phyloP scores from a whole-genome alignment of 2,329 filamentous ascomycete genomes.

The Elsinoe arachidis region DNA sequence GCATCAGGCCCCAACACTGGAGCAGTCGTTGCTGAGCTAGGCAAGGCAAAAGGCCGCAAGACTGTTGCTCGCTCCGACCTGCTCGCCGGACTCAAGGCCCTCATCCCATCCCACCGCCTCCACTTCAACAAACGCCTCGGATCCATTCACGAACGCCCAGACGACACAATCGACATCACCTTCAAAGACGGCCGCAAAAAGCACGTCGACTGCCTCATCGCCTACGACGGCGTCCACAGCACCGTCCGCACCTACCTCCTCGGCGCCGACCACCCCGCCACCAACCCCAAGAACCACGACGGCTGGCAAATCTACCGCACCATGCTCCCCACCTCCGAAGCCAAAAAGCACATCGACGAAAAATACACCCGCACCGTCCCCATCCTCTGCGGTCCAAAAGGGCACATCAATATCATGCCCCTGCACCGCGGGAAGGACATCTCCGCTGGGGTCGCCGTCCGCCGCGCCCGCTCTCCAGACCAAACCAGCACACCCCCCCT shows the following conservation, averaged over 20 bases:
- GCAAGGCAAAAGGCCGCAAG: slow-evolving; percentile 27
- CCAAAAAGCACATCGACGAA: slow-evolving; percentile 23
- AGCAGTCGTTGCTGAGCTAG: slow-evolving; percentile 33
- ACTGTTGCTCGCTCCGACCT: slow-evolving; percentile 41
- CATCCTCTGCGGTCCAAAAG: slow-evolving; percentile 25
- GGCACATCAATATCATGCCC: slow-evolving; percentile 27
- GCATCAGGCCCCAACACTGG: slow-evolving; percentile 30
- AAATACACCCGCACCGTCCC: slow-evolving; percentile 25
- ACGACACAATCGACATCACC: slow-evolving; percentile 26
- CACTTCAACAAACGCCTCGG: slow-evolving; percentile 38
- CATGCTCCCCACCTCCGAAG: slow-evolving; percentile 24
- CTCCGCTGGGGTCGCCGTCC: slow-evolving; percentile 23
- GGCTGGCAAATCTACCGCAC: slow-evolving; percentile 27
- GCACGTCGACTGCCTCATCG: slow-evolving; percentile 42
- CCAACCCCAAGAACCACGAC: slow-evolving; percentile 25
- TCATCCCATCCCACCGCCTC: slow-evolving; percentile 36
- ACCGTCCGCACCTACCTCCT: slow-evolving; percentile 38
- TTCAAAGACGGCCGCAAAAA: slow-evolving; percentile 43
- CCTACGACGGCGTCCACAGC: slow-evolving; percentile 47
- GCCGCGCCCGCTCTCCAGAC: slow-evolving; percentile 20
- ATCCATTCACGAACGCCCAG: slow-evolving; percentile 27
- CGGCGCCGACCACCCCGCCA: slow-evolving; percentile 26
- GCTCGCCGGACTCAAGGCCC: slow-evolving; percentile 40
- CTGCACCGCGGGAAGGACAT: slow-evolving; percentile 24
- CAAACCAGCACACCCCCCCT: slow-evolving; percentile 18